A percentile compares a stretch with the other conserved stretches of the same genome.
These are phyloP conservation scores for Rhodotorula kratochvilovae DNA, from an alignment of 768 basidiomycete species.

Conservation along the genomic window DNA sequence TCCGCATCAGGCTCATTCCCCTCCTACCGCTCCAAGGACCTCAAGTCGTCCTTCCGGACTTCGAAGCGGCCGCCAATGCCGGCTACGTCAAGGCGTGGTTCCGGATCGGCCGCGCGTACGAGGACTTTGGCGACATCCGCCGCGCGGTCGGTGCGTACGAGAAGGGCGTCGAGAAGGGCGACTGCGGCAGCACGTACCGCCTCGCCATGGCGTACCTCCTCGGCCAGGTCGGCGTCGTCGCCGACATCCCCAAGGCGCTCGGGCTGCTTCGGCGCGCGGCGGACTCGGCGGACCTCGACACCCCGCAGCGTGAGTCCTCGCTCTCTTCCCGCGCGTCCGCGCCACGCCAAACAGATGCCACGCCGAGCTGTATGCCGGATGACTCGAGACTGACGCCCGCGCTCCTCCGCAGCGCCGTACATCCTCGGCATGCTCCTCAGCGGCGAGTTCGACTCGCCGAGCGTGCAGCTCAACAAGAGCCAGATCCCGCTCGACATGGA, in stretches of 20 bases:
- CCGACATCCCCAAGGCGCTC: conserved; percentile 59
- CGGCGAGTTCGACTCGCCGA: conserved; percentile 69
- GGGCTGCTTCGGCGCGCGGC: conserved; percentile 74
- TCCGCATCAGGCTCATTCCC: conserved; percentile 69
- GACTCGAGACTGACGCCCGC: background rate
- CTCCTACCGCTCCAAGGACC: conserved; percentile 61
- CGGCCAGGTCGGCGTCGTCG: conserved; percentile 69
- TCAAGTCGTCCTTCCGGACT: conserved; percentile 82
- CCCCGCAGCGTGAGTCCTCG: conserved; percentile 68
- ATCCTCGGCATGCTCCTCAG: conserved; percentile 82
- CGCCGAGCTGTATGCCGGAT: too few relatives aligned
- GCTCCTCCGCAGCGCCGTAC: conserved; percentile 49
- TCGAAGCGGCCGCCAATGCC: conserved; percentile 71
- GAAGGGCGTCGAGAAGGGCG: conserved; percentile 66
- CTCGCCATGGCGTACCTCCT: conserved; percentile 89
- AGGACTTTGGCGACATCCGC: conserved; percentile 66
- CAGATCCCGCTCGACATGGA: conserved; percentile 49
- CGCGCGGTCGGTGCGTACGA: conserved; percentile 83
- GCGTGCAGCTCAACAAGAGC: conserved; percentile 56
- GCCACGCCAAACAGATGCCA: too few relatives aligned
- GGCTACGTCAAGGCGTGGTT: conserved; percentile 86
- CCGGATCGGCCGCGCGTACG: conserved; percentile 83
- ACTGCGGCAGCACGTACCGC: conserved; percentile 77
- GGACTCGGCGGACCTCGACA: conserved; percentile 63
- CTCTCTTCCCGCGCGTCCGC: background rate